Conservation (phyloP, 2,329 filamentous ascomycete genomes). For the Aspergillus sp. region DNA sequence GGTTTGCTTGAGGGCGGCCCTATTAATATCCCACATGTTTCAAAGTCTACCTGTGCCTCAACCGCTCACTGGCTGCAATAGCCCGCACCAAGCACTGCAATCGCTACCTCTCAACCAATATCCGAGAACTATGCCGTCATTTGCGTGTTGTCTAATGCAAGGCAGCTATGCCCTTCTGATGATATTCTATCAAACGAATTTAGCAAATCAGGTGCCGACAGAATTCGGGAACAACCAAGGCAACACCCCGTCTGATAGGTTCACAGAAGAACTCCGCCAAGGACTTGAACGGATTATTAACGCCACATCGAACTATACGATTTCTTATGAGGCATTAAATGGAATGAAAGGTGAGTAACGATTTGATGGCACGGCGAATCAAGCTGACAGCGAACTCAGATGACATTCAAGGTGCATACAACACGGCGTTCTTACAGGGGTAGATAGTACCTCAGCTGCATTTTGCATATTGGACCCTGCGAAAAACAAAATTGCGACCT, state of each 20-base stretch:
- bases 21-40: constrained; percentile 45
- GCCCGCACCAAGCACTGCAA: constrained; percentile 15
- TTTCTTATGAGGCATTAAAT: constrained; percentile 44
- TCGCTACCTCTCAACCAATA: constrained; percentile 22
- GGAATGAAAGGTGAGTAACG: constrained; percentile 43
- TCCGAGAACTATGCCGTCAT: constrained; percentile 48
- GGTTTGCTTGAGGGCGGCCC: constrained; percentile 41
- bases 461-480: constrained; percentile 1
- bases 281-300: constrained; percentile 39
- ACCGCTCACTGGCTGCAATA: constrained; percentile 23
- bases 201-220: constrained; percentile 33
- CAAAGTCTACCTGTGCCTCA: constrained; percentile 39
- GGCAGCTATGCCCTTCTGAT: constrained; percentile 49
- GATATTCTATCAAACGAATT: constrained; percentile 44
- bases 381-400: constrained; percentile 26
- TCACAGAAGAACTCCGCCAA: constrained; percentile 38
- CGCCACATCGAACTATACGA: constrained; percentile 41
- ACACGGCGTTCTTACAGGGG: constrained; percentile 39
- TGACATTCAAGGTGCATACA: constrained; percentile 44
- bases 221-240: constrained; percentile 23
- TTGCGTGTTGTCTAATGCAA: constrained; percentile 50
- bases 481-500: neutral
- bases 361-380: neutral
- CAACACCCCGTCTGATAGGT: constrained; percentile 27
- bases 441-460: constrained; percentile 3